Evolutionary conservation across 2,329 filamentous ascomycete species (phyloP).

Genomic region (Colletotrichum noveboracense): DNA sequence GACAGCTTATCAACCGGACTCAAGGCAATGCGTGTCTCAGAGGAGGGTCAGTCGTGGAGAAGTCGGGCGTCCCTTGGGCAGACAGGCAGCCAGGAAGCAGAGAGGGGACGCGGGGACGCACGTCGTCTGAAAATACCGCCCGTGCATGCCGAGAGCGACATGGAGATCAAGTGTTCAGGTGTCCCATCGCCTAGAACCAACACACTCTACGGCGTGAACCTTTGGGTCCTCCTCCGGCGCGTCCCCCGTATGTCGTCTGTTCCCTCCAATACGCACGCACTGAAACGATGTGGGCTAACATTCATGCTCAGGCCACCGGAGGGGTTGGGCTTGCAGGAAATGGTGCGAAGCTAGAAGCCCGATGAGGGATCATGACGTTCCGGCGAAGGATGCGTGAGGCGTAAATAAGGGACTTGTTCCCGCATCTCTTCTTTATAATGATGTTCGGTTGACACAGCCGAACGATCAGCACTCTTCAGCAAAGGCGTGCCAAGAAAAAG

Average conservation of each 20-base stretch:
- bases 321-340: neutral
- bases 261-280: constrained; percentile 12
- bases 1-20: constrained; percentile 13
- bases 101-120: neutral
- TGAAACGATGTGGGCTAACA: constrained; percentile 13
- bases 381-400: neutral
- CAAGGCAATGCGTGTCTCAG: constrained; percentile 18
- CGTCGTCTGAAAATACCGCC: constrained; percentile 6
- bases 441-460: neutral
- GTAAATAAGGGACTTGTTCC: constrained; percentile 17
- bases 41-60: neutral
- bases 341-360: neutral
- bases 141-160: neutral
- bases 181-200: neutral
- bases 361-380: constrained; percentile 1
- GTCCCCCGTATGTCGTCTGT: neutral
- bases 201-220: neutral
- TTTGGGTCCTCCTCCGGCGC: neutral
- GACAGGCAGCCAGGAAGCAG: neutral
- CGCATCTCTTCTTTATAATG: accelerated
- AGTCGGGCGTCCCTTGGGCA: neutral
- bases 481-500: neutral
- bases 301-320: constrained; percentile 15
- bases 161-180: neutral
- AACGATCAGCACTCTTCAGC: neutral